Evolutionary conservation across 2,329 filamentous ascomycete species (phyloP).

Genomic region (Pezizomycotina sp.): DNA sequence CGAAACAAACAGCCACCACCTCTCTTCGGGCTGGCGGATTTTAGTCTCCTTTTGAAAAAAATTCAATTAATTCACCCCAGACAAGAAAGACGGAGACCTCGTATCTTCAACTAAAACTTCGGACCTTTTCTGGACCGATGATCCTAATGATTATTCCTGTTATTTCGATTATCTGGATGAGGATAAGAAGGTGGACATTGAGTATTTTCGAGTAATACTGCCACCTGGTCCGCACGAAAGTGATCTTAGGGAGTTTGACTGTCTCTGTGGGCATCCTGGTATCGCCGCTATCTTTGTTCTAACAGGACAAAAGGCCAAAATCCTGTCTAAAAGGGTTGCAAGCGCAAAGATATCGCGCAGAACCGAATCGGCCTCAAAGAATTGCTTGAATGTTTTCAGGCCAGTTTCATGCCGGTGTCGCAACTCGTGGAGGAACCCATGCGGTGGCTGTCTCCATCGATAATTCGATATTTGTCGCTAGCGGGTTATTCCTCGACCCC

Average conservation of each 20-base stretch:
- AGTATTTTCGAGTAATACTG: not conserved
- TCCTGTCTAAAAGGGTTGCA: not conserved
- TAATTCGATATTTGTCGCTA: not conserved
- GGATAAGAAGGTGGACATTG: not conserved
- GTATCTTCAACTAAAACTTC: too few species aligned
- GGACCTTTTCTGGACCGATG: too few species aligned
- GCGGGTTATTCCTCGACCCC: not conserved
- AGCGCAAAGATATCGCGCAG: too few species aligned
- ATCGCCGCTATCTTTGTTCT: not conserved
- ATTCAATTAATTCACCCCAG: not conserved
- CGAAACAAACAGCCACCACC: not conserved
- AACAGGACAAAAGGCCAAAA: not conserved
- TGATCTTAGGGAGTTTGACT: too few species aligned
- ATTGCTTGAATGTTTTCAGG: too few species aligned
- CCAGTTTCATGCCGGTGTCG: not conserved
- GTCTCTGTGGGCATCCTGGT: not conserved
- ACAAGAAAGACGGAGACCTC: not conserved
- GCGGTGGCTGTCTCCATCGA: not conserved
- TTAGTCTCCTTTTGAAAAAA: not conserved
- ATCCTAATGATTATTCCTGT: too few species aligned
- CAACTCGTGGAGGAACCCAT: not conserved
- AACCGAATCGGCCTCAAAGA: too few species aligned
- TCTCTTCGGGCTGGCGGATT: not conserved
- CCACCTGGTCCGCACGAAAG: not conserved
- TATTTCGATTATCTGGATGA: not conserved